These are phyloP conservation scores for Neurospora sp. DNA, from an alignment of 495 filamentous ascomycete species.

Conservation along the genomic window DNA sequence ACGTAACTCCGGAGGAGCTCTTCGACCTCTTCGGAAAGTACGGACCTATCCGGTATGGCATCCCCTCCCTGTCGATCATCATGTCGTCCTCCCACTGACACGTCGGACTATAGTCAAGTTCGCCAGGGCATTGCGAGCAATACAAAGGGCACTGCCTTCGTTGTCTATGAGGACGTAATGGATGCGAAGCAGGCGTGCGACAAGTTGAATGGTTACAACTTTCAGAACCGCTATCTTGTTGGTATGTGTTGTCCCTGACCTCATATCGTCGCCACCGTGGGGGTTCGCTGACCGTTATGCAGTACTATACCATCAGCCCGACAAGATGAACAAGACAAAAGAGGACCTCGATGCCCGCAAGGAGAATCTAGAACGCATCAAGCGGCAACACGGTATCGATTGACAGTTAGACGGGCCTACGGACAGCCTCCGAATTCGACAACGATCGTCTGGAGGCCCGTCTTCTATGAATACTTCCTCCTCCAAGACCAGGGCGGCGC, in stretches of 20 bases:
- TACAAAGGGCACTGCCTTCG: slow-evolving; percentile 96
- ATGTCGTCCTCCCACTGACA: slow-evolving; percentile 20
- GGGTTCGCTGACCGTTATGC: slow-evolving; percentile 10
- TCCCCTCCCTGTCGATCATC: background rate
- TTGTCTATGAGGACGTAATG: slow-evolving; percentile 98
- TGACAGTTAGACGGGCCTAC: slow-evolving; percentile 62
- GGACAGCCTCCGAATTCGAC: slow-evolving; percentile 37
- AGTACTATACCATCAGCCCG: slow-evolving; percentile 98
- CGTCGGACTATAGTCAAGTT: slow-evolving; percentile 61
- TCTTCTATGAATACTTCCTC: slow-evolving; percentile 32
- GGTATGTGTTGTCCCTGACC: slow-evolving; percentile 47
- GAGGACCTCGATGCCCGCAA: slow-evolving; percentile 89
- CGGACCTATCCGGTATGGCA: slow-evolving; percentile 75
- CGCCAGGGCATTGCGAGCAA: slow-evolving; percentile 95
- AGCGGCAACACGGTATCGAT: slow-evolving; percentile 96
- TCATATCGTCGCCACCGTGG: background rate
- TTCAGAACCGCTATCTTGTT: slow-evolving; percentile 98
- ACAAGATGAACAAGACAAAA: slow-evolving; percentile 90
- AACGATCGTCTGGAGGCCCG: slow-evolving; percentile 42
- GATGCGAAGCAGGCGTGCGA: slow-evolving; percentile 98
- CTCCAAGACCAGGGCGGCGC: slow-evolving; percentile 24
- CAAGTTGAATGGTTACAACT: slow-evolving; percentile 99
- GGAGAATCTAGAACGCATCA: slow-evolving; percentile 94
- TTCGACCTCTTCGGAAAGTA: slow-evolving; percentile 95
- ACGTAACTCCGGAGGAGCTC: slow-evolving; percentile 86